Percentiles rank a stretch among this genome's conserved stretches.
Evolutionary conservation across 2,329 filamentous ascomycete species (phyloP).

Genomic region (Colletotrichum paranaense): DNA sequence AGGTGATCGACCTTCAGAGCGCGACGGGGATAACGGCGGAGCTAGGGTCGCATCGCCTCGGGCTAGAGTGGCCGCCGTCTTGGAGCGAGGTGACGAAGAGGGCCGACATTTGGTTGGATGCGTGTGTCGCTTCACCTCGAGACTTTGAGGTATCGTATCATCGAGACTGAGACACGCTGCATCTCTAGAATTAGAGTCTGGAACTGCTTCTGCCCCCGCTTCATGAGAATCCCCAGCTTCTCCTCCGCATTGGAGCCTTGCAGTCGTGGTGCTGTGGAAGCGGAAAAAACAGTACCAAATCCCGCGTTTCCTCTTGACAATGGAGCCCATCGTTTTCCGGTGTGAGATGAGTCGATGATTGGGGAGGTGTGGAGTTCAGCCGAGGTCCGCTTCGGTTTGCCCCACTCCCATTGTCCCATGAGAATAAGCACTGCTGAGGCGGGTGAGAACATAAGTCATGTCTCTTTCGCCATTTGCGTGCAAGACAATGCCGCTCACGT

Average conservation of each 20-base stretch:
- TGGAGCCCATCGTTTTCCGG: slow-evolving; percentile 2
- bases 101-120: neutral
- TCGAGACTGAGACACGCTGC: neutral
- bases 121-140: no score
- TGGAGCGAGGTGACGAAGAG: neutral
- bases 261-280: neutral
- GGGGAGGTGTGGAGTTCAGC: slow-evolving; percentile 20
- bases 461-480: neutral
- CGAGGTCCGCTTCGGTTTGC: slow-evolving; percentile 25
- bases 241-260: neutral
- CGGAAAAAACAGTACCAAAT: slow-evolving; percentile 4
- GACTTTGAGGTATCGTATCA: no score
- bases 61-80: slow-evolving; percentile 18
- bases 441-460: neutral
- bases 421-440: slow-evolving; percentile 11
- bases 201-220: neutral
- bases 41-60: slow-evolving; percentile 11
- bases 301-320: slow-evolving; percentile 13
- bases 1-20: slow-evolving; percentile 7
- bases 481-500: neutral
- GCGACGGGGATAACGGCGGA: slow-evolving; percentile 23
- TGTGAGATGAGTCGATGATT: slow-evolving; percentile 8
- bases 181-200: neutral
- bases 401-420: slow-evolving; percentile 5
- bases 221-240: neutral